Base-by-base conservation (phyloP, 768 basidiomycete genomes). In the Solioccasus polychromus region DNA sequence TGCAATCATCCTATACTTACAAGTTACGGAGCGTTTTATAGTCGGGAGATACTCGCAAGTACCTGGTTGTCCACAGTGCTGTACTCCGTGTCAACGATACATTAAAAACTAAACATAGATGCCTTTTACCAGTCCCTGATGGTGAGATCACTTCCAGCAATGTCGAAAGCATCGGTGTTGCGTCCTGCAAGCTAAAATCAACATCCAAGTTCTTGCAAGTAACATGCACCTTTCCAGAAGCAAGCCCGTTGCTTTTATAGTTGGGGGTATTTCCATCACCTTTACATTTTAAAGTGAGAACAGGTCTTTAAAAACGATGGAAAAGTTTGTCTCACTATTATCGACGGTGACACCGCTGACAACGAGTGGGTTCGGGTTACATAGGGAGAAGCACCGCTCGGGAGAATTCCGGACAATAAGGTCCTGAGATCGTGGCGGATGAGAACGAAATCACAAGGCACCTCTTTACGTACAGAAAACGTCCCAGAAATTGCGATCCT, bases 1-100 rank as follows among this genome's bases (percentile, higher is more conserved):
- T 64, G 57, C 82, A 85, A 53, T 86, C 83, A 47, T 86, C 81
- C 73, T 64, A 61, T 49, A 47, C n/a, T n/a, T n/a, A n/a, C n/a
- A n/a, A n/a, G n/a, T n/a, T 25, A n/a, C n/a, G 29, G 43, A 19
- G 14, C 5, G 31, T 8, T 5, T 8, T 32, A 9, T 5, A 15
- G n/a, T 9, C 31, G 6, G n/a, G 14, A 5, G 7, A 32, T 8
- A 32, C 31, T 15, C n/a, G n/a, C 2, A 3, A 23, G 3, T 44
- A 61, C 62, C 54, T 64, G 62, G 22, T 65, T 67, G 30, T 42
- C 25, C 12, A 64, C 64, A 3, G 5, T 14, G 12, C 64, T 67
- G 11, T 25, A 10, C 18, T 0, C 11, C 7, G 11, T 22, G 24
- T 61, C 14, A 50, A 15, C 35, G 3, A 1, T 5, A 2, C 24